Evolutionary conservation across 2,329 filamentous ascomycete genomes (phyloP).

Genomic region (Boeremia exigua): DNA sequence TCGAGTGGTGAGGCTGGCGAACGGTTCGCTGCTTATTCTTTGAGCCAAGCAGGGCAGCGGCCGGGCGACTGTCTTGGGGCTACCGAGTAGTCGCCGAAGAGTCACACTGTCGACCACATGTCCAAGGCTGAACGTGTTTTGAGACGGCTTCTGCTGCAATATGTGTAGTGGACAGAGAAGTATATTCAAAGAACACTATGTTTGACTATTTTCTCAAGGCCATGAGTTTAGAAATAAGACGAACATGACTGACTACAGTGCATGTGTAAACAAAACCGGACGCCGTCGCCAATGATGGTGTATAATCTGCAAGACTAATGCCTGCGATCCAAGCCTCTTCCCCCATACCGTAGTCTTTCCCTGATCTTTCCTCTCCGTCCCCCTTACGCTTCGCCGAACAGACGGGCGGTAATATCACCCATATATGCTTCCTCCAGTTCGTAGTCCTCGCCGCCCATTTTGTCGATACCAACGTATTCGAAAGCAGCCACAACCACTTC

Average conservation of each 20-base stretch:
- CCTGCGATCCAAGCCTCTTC: slow-evolving; percentile 12
- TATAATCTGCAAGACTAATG: slow-evolving; percentile 16
- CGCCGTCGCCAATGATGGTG: slow-evolving; percentile 21
- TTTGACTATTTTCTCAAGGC: not conserved
- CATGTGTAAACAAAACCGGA: slow-evolving; percentile 16
- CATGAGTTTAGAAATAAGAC: not conserved
- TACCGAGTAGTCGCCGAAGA: slow-evolving; percentile 2
- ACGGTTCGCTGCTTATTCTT: not conserved
- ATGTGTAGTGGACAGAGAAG: not conserved
- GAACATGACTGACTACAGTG: slow-evolving; percentile 7
- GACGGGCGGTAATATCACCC: slow-evolving; percentile 83
- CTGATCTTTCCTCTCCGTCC: not conserved
- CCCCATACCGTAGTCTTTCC: not conserved
- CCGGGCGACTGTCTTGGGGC: slow-evolving; percentile 21
- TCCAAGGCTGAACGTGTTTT: slow-evolving; percentile 5
- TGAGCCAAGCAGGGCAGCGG: slow-evolving; percentile 17
- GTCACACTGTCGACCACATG: not conserved
- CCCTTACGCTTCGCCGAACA: slow-evolving; percentile 73
- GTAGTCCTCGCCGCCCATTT: slow-evolving; percentile 78
- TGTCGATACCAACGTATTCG: slow-evolving; percentile 79
- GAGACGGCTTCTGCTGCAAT: slow-evolving; percentile 19
- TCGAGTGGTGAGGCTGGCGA: too few relatives aligned
- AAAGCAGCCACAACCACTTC: slow-evolving; percentile 88
- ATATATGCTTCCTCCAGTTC: slow-evolving; percentile 89
- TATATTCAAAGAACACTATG: not conserved